Evolutionary conservation across 805 yeast species (phyloP), one percentile per base, ranked within the genome.

Genomic region (Barnettozyma salicaria): DNA sequence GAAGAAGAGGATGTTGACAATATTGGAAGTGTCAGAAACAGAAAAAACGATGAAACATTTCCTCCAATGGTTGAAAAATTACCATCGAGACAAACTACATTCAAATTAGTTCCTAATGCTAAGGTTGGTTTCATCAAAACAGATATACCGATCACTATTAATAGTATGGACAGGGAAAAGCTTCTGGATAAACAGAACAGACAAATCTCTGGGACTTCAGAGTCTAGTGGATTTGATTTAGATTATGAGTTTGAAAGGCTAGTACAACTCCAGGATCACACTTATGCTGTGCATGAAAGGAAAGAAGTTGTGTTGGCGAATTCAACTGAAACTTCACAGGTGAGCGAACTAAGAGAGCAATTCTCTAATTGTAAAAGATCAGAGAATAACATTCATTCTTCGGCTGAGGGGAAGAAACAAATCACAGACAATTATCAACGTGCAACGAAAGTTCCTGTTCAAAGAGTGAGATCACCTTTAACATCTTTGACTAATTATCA

Each of bases 211-310:
- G 42, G 44, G 17, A 7, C 24, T n/a, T 47, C 53, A 7, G 23
- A 33, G 10, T 39, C 42, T 6, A 41, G 43, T 29, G 48, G 31
- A 1, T 50, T 41, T 27, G 42, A 50, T 23, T 26, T 52, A 6
- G 41, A 38, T 19, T 44, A 43, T 21, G 53, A 45, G 14, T 49
- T 53, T 28, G 49, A 48, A 7, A 47, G 44, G 18, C 43, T 47
- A 4, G 39, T 47, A 24, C 50, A 51, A 13, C 24, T 43, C 6
- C 45, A 49, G 19, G 43, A 43, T 17, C 39, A 42, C 11, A 42
- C 35, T 1, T 50, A 49, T 27, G 40, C 47, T 5, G 36, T 42
- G 16, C 44, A 36, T 21, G 41, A 39, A 16, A 40, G 36, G n/a
- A 26, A 44, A 18, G 48, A 49, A 21, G 25, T 45, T 6, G 37